phyloP scores from a whole-genome alignment of 83 land plant genomes.

The Picea engelmannii region DNA sequence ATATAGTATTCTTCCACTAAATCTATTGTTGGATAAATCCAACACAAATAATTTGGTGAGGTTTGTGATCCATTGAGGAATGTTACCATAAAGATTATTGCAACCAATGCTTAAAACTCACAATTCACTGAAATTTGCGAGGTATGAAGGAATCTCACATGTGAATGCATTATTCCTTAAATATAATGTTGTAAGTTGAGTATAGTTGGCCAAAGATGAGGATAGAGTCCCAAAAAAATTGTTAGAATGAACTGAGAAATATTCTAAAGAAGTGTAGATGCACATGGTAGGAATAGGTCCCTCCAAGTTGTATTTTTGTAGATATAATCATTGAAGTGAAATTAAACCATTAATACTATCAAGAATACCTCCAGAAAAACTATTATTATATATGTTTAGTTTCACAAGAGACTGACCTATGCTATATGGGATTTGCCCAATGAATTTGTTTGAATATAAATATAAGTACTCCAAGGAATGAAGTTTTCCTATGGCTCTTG shows the following conservation, averaged over 20 bases:
- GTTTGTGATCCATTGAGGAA: conserved; percentile 23
- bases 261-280: too few relatives aligned
- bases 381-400: background rate
- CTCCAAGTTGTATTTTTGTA: background rate
- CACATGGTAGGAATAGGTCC: background rate
- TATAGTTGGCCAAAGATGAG: background rate
- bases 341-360: background rate
- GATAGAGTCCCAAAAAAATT: background rate
- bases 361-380: background rate
- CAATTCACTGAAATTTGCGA: background rate
- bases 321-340: background rate
- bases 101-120: conserved; percentile 21
- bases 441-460: background rate
- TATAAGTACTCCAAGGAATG: background rate
- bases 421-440: background rate
- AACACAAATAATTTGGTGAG: conserved; percentile 18
- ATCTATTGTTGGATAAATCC: conserved; percentile 17
- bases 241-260: too few relatives aligned
- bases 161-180: background rate
- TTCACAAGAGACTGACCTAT: background rate
- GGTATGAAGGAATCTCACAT: background rate
- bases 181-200: background rate
- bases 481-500: too few relatives aligned
- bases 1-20: background rate
- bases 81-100: conserved; percentile 20